Evolutionary conservation across 148 eudicot genomes (phyloP), one percentile per base, ranked within the genome.

Genomic region (Euryodendron excelsum): DNA sequence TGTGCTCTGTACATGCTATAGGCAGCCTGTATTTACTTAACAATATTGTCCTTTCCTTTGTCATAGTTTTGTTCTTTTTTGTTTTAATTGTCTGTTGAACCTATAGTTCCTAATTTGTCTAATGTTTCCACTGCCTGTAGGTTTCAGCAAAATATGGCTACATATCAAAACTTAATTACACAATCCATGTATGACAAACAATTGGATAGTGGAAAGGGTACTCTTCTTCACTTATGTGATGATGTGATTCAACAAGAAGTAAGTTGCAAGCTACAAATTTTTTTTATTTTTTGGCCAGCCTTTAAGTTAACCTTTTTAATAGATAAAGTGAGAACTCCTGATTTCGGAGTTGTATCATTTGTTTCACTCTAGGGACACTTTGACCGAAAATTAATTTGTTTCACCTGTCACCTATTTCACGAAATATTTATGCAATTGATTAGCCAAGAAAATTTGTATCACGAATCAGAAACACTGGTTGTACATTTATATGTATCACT

Each of bases 171-270:
- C 78, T 77, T 96, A 83, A 94, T 93, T 56, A 96, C 99, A 30
- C 92, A 93, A 80, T 96, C 98, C 44, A 96, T 96, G 99, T 96
- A 96, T 80, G 99, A 96, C 85, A 96, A 96, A 81, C 99, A 96
- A 81, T 86, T 96, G 52, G 99, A 96, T 84, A 93, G 99, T 78
- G 98, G 99, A 86, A 91, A 85, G 84, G 98, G 99, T 81, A 96
- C 99, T 76, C 98, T 96, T 86, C 91, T 91, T 69, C 92, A 91
- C 82, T 79, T 87, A 48, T 89, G 90, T 72, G 88, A 94, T 86
- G 98, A 94, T 61, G 89, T 86, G 79, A 82, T 86, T 82, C 90
- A 89, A 81, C 92, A 89, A 78, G 92, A 89, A 84, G 92, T 89
- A 84, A 78, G 89, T 77, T 76, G 15, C 34, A 12, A 27, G 34